These are phyloP conservation scores for Pythium utonaiense DNA, from an alignment of 352 stramenopile genomes.

Conservation along the genomic window DNA sequence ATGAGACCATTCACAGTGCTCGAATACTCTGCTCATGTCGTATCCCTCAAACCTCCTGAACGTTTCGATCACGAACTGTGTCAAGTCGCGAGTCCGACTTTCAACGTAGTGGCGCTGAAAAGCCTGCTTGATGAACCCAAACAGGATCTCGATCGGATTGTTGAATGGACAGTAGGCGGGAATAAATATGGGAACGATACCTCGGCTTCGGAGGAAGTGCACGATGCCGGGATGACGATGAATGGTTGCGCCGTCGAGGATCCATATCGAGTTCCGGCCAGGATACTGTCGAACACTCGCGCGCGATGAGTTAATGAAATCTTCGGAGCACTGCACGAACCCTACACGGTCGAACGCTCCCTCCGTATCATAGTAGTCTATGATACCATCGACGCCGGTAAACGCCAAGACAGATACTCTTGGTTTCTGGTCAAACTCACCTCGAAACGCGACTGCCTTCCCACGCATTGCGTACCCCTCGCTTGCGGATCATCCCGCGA, in stretches of 20 bases:
- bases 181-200: background rate
- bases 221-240: conserved; percentile 27
- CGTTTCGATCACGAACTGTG: background rate
- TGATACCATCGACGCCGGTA: background rate
- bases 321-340: background rate
- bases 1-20: background rate
- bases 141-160: background rate
- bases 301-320: background rate
- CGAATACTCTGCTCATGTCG: background rate
- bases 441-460: background rate
- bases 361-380: background rate
- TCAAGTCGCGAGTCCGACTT: background rate
- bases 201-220: conserved; percentile 8
- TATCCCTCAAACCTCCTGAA: background rate
- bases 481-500: background rate
- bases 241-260: background rate
- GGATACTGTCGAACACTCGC: background rate
- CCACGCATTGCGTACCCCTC: background rate
- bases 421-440: background rate
- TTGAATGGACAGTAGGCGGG: background rate
- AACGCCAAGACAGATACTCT: background rate
- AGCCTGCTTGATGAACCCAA: background rate
- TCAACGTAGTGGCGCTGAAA: background rate
- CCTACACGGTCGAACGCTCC: background rate
- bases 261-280: background rate